Evolutionary conservation across 1,139 yeast genomes (phyloP).

Genomic region (Blastobotrys elegans): DNA sequence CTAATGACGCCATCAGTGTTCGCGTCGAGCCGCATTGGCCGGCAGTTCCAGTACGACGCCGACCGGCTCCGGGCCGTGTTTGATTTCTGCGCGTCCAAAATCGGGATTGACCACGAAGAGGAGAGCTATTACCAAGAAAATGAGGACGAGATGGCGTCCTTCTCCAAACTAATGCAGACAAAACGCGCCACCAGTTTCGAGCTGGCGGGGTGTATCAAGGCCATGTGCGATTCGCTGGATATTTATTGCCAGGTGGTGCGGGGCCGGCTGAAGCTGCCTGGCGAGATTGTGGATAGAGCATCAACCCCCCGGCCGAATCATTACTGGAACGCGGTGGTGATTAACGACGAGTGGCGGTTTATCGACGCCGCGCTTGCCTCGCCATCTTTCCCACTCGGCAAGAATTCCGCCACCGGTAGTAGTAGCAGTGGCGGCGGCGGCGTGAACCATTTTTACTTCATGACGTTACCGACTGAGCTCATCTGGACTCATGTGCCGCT

Average conservation of each 20-base stretch:
- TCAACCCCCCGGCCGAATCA: conserved; percentile 58
- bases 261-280: conserved; percentile 82
- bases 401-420: conserved; percentile 29
- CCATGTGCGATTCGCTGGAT: conserved; percentile 64
- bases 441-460: conserved; percentile 59
- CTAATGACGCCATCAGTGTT: conserved; percentile 44
- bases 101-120: conserved; percentile 35
- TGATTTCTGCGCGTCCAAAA: conserved; percentile 50
- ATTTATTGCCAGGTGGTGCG: conserved; percentile 70
- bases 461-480: conserved; percentile 67
- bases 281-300: conserved; percentile 42
- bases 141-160: conserved; percentile 16
- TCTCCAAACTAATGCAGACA: conserved; percentile 35
- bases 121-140: conserved; percentile 22
- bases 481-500: conserved; percentile 86
- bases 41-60: conserved; percentile 41
- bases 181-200: conserved; percentile 63
- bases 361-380: conserved; percentile 67
- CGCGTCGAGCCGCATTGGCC: conserved; percentile 42
- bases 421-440: conserved; percentile 27
- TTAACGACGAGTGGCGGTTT: conserved; percentile 74
- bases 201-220: conserved; percentile 68
- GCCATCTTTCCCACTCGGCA: conserved; percentile 43
- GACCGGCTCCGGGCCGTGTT: conserved; percentile 61
- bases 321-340: conserved; percentile 77